Conservation (phyloP, 257 asterid genomes). For the Penstemon davidsonii region DNA sequence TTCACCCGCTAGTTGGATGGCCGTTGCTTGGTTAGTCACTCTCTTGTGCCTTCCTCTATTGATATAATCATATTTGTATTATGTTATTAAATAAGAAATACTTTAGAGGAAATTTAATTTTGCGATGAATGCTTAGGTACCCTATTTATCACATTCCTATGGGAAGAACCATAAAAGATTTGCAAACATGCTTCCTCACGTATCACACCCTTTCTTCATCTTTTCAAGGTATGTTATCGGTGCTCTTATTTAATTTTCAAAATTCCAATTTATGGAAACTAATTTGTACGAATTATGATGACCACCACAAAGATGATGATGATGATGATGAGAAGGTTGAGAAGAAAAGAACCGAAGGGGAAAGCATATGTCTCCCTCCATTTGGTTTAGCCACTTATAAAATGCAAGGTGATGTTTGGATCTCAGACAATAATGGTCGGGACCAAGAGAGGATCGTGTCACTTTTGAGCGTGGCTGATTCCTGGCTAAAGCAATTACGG, state of each 20-base stretch:
- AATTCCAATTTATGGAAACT: too few relatives aligned
- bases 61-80: too few relatives aligned
- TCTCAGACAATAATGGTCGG: conserved; percentile 35
- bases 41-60: not conserved
- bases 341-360: conserved; percentile 35
- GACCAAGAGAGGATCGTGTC: conserved; percentile 60
- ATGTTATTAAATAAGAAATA: too few relatives aligned
- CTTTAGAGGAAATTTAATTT: not conserved
- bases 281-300: conserved; percentile 13
- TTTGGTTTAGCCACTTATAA: conserved; percentile 76
- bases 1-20: conserved; percentile 96
- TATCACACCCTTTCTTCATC: conserved; percentile 83
- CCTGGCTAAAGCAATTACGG: conserved; percentile 91
- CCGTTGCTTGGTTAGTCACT: conserved; percentile 67
- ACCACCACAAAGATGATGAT: conserved; percentile 18
- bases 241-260: too few relatives aligned
- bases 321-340: conserved; percentile 28
- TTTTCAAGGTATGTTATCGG: conserved; percentile 56
- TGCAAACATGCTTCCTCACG: conserved; percentile 72
- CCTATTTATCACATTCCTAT: conserved; percentile 82
- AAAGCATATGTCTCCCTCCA: conserved; percentile 53
- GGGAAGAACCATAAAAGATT: conserved; percentile 55
- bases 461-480: conserved; percentile 79
- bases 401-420: conserved; percentile 77
- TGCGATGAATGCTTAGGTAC: conserved; percentile 45